Percentiles rank a stretch among this genome's conserved stretches.
Conservation (phyloP, 768 basidiomycete species). For the Lepiota brunneoincarnata region DNA sequence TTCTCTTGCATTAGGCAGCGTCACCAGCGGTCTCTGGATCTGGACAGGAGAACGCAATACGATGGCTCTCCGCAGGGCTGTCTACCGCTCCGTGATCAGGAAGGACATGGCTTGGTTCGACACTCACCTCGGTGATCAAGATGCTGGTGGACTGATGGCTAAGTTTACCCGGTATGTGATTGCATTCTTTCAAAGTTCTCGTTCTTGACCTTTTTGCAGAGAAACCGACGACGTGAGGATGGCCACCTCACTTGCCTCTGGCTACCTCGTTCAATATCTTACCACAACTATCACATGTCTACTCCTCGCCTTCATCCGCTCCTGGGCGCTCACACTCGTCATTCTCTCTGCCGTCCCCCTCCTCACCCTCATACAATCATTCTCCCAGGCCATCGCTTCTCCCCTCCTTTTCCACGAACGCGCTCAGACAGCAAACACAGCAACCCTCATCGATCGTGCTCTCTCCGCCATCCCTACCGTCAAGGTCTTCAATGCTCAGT, state of each 20-base stretch:
- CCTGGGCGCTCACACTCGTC: constrained; percentile 84
- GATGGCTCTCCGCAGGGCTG: constrained; percentile 58
- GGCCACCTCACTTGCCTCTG: constrained; percentile 78
- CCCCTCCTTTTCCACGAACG: constrained; percentile 72
- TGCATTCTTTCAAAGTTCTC: background rate
- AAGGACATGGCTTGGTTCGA: constrained; percentile 94
- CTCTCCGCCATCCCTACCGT: constrained; percentile 79
- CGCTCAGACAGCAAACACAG: constrained; percentile 61
- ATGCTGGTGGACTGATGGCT: constrained; percentile 89
- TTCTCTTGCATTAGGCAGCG: constrained; percentile 67
- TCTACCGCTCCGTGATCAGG: constrained; percentile 63
- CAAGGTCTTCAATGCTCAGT: constrained; percentile 85
- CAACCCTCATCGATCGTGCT: constrained; percentile 78
- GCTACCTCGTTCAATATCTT: constrained; percentile 76
- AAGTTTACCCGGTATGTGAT: constrained; percentile 74
- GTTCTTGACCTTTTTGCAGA: constrained; percentile 36
- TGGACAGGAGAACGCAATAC: constrained; percentile 82
- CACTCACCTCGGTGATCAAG: constrained; percentile 58
- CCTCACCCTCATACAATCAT: constrained; percentile 69
- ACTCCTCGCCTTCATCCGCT: constrained; percentile 75
- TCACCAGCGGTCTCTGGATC: constrained; percentile 83
- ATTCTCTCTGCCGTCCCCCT: constrained; percentile 88
- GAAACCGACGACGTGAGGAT: constrained; percentile 93
- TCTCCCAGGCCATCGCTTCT: constrained; percentile 67
- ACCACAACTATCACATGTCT: constrained; percentile 79